Evolutionary conservation across 345 rosid species (phyloP), one percentile per base, ranked within the genome.

Genomic region (Moringa oleifera): DNA sequence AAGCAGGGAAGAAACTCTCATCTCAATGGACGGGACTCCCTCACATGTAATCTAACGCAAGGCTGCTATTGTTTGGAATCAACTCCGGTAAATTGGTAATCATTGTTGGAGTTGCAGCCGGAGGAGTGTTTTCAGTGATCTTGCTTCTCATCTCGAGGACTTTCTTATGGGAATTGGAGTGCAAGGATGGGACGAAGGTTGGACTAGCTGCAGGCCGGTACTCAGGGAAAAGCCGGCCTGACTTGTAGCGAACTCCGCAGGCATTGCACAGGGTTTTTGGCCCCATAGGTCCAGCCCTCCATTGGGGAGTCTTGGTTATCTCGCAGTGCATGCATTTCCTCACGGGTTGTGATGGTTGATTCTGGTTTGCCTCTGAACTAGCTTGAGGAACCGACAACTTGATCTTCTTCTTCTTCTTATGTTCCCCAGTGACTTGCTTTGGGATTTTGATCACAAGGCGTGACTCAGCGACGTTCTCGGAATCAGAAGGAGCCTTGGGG

Each of bases 251-350:
- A 20, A 95, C 97, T 0, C 99, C 99, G 0, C 99, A 95, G 4
- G 99, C 99, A 25, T 94, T 94, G 81, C 99, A 89, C 24, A 94
- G 96, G 10, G 99, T 91, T 75, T 94, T 94, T 6, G 96, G 97
- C 0, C 99, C 99, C 95, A 86, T 75, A 24, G 99, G 99, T 0
- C 99, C 99, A 6, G 95, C 93, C 68, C 99, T 81, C 99, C 99
- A 95, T 66, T 95, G 99, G 0, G 99, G 99, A 0, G 99, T 95
- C 82, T 87, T 88, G 0, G 97, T 95, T 31, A 91, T 84, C 75
- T 91, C 96, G 22, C 97, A 95, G 25, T 95, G 99, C 90, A 91
- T 59, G 54, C 99, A 95, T 78, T 88, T 91, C 84, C 97, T 83
- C 18, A 80, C 81, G 0, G 86, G 79, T 23, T 75, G 78, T 6